Base-by-base conservation (phyloP, 805 yeast species). In the Lachancea cidri region DNA sequence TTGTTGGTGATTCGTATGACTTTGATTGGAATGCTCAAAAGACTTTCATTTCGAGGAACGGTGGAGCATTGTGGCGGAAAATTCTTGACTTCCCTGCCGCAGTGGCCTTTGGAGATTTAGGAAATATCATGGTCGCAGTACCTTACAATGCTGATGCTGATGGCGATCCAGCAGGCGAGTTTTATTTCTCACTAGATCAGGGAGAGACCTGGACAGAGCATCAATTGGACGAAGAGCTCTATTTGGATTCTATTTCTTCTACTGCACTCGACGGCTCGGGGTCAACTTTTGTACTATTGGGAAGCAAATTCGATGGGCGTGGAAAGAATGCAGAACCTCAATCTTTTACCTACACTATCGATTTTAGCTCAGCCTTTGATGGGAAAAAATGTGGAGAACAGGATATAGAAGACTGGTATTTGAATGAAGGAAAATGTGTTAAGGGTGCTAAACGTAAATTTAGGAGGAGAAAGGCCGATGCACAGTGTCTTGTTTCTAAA, bases 181-280 rank as follows among this genome's bases (percentile, higher is more conserved):
- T 70, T 33, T 66, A 58, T 41, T 86, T 71, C 52, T 80, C 94
- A 0, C 55, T 80, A 11, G 89, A 86, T 57, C 87, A 83, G 55
- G 96, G 96, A 33, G 57, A 67, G 25, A 60, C 81, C 2, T 86
- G 93, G 89, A 44, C 56, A 4, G 68, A 67, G 29, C 64, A 67
- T 24, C 66, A 71, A n/a, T 56, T 86, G 4, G 79, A 73, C 6
- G 39, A 48, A 6, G 45, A 68, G 1, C 52, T 79, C 11, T 49
- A 53, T 29, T 78, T 82, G 0, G 42, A 60, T 2, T 53, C 62
- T 4, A 42, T 81, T 5, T 57, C 44, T 0, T 39, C 77, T 1
- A 77, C 88, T 0, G 74, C 86, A 0, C 70, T 76, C 13, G 95
- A 86, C 62, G 86, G 91, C 1, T 74, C 88, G 0, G 78, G 87